phyloP scores from a whole-genome alignment of 2,329 filamentous ascomycete species.

The Aspergillus pseudoterreus region DNA sequence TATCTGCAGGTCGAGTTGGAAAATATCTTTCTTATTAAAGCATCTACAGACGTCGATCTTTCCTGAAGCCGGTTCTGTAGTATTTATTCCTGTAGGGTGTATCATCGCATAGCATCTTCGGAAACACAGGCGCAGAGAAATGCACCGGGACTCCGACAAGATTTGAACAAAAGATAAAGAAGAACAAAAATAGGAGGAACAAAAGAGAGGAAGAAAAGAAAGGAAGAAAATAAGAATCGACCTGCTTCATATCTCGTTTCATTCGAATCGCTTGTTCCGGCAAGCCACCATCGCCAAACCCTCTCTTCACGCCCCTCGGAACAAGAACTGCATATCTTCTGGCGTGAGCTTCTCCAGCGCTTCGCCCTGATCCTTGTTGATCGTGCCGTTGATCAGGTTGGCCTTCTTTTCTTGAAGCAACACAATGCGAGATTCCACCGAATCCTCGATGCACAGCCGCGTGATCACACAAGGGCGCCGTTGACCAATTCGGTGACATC shows the following conservation, averaged over 20 bases:
- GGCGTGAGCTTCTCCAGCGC: constrained; percentile 88
- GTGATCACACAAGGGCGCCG: constrained; percentile 91
- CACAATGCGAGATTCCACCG: constrained; percentile 93
- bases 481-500: constrained; percentile 93
- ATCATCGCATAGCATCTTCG: too few relatives aligned
- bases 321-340: constrained; percentile 94
- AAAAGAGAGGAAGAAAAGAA: not conserved
- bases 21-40: too few relatives aligned
- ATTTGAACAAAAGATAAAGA: not conserved
- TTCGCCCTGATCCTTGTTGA: constrained; percentile 79
- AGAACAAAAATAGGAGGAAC: not conserved
- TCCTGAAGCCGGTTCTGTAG: too few relatives aligned
- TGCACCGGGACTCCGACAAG: too few relatives aligned
- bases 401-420: constrained; percentile 97
- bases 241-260: not conserved
- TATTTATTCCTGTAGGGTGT: too few relatives aligned
- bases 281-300: not conserved
- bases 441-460: constrained; percentile 92
- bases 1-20: too few relatives aligned
- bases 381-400: constrained; percentile 94
- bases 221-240: not conserved
- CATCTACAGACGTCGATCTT: too few relatives aligned
- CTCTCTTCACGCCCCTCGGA: constrained; percentile 62
- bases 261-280: not conserved
- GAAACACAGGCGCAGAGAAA: too few relatives aligned